Percentiles rank a stretch among this genome's conserved stretches.
phyloP scores from a whole-genome alignment of 2,329 filamentous ascomycete genomes.

The Botrytis porri region DNA sequence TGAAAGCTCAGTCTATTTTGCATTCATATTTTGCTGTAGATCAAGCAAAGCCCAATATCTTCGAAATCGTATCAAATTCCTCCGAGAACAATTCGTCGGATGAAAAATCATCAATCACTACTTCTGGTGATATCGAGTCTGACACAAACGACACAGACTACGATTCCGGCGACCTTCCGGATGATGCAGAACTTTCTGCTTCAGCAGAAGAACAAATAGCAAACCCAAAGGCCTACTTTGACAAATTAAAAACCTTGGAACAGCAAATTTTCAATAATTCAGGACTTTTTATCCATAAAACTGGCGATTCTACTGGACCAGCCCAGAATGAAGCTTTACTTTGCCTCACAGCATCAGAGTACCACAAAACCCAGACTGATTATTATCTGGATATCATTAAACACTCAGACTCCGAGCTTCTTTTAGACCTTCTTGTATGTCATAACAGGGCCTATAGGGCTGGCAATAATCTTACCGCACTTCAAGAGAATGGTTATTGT shows the following conservation, averaged over 20 bases:
- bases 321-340: background rate
- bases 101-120: background rate
- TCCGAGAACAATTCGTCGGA: background rate
- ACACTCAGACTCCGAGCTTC: background rate
- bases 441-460: background rate
- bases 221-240: background rate
- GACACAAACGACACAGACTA: background rate
- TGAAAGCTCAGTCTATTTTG: background rate
- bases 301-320: background rate
- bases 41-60: background rate
- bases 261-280: background rate
- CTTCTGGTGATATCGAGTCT: background rate
- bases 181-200: background rate
- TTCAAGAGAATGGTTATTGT: constrained; percentile 9
- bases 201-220: constrained; percentile 3
- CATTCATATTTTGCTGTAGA: background rate
- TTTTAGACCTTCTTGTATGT: background rate
- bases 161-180: constrained; percentile 2
- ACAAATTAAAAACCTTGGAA: constrained; percentile 9
- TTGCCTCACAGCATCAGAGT: background rate
- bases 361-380: background rate
- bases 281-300: background rate
- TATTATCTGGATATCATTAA: background rate
- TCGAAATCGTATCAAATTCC: background rate
- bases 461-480: background rate